Base-by-base conservation (phyloP, 768 basidiomycete species). In the Mycena amicta region DNA sequence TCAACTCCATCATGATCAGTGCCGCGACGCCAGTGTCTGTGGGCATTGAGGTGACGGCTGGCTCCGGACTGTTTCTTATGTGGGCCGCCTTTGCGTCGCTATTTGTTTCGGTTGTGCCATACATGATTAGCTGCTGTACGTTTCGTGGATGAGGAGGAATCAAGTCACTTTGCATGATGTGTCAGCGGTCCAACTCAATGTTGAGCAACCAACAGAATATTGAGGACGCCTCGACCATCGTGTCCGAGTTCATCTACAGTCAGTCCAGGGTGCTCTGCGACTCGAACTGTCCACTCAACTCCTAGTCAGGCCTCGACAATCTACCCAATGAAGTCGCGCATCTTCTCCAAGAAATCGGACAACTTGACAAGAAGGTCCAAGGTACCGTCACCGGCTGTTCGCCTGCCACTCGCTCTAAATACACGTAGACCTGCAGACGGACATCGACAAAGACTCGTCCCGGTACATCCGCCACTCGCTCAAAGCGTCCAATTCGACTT, bases 61-160 rank as follows among this genome's bases (percentile, higher is more conserved):
- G 89, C 15, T 73, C 77, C 51, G 91, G 82, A 22, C 66, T 92
- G 55, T 85, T 78, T 71, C 72, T 93, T 45, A 75, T 83, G 8
- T 93, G 92, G 92, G 87, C 87, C 1, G 82, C 89, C 3, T 90
- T 89, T 68, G 88, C 79, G 26, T 83, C 82, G 68, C 76, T 92
- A 33, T 70, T 84, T 33, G 76, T 80, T 20, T 90, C 91, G 1
- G 75, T 86, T 50, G 68, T 89, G 40, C 92, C 92, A 15, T 93
- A 92, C 68, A 81, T 90, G 79, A 80, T 91, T 61, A 92, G 90
- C 64, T 92, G 89, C 67, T 92, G 89, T 74, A 92, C 91, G 53
- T 92, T 80, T 75, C 85, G 89, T 62, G 87, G 89, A 74, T 89
- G 67, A 76, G 56, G n/a, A 29, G 30, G 16, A 50, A 27, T 43